A percentile compares a stretch with the other conserved stretches of the same genome.
Evolutionary conservation across 2,329 filamentous ascomycete genomes (phyloP).

Genomic region (Arachnopeziza araneosa): DNA sequence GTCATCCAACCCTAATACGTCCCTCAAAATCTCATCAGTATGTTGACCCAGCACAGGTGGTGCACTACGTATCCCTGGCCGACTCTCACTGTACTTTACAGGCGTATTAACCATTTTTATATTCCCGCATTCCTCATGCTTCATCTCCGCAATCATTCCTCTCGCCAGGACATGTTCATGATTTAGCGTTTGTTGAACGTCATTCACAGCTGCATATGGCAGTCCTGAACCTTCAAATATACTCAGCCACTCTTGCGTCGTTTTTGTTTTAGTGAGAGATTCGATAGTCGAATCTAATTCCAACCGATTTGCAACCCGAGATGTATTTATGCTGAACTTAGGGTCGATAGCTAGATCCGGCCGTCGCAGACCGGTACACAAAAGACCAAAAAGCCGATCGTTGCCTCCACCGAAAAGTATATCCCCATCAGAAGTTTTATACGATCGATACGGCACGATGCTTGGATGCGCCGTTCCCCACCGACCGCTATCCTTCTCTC

Average conservation of each 20-base stretch:
- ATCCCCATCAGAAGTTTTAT: slow-evolving; percentile 65
- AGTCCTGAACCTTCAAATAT: slow-evolving; percentile 86
- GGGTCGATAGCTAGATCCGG: slow-evolving; percentile 56
- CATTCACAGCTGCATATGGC: slow-evolving; percentile 93
- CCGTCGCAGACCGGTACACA: slow-evolving; percentile 54
- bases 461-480: slow-evolving; percentile 96
- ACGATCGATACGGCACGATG: slow-evolving; percentile 81
- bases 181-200: slow-evolving; percentile 76
- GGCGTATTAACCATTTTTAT: slow-evolving; percentile 92
- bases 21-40: slow-evolving; percentile 33
- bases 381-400: slow-evolving; percentile 59
- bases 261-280: slow-evolving; percentile 64
- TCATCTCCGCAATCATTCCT: slow-evolving; percentile 82
- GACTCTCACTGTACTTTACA: slow-evolving; percentile 84
- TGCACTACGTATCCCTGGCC: slow-evolving; percentile 66
- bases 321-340: slow-evolving; percentile 55
- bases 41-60: slow-evolving; percentile 86
- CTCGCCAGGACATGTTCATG: slow-evolving; percentile 81
- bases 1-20: not conserved
- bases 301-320: slow-evolving; percentile 63
- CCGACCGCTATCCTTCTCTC: slow-evolving; percentile 77
- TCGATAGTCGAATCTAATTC: slow-evolving; percentile 78
- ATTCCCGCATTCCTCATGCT: slow-evolving; percentile 76
- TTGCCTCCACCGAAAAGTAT: slow-evolving; percentile 70
- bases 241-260: slow-evolving; percentile 82